A percentile compares a stretch with the other conserved stretches of the same genome.
These are phyloP conservation scores for Fusarium kyushuense DNA, from an alignment of 2,329 filamentous ascomycete genomes.

Conservation along the genomic window DNA sequence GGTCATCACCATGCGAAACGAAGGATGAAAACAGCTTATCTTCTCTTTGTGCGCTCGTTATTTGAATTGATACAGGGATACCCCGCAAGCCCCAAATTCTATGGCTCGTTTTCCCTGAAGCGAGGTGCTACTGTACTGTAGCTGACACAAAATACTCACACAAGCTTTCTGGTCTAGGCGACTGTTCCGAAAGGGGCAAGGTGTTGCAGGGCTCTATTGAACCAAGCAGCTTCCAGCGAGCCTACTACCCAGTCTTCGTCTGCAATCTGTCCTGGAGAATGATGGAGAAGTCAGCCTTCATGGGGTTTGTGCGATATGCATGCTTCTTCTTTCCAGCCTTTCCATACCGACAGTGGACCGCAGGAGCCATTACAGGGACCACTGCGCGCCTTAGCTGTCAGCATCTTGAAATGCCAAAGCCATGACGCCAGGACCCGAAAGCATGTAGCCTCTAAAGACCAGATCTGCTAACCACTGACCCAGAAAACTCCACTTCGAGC, in stretches of 20 bases:
- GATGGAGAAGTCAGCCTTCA: conserved; percentile 28
- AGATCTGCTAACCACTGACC: background rate
- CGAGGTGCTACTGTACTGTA: conserved; percentile 9
- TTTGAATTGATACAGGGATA: conserved; percentile 2
- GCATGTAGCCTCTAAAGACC: conserved; percentile 11
- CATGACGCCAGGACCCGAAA: conserved; percentile 19
- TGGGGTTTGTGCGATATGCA: conserved; percentile 23
- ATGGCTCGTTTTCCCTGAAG: conserved; percentile 5
- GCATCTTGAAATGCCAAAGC: conserved; percentile 17
- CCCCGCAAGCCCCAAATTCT: conserved; percentile 15
- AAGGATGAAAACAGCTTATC: conserved; percentile 24
- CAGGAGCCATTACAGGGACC: conserved; percentile 1
- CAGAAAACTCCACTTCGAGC: conserved; percentile 23
- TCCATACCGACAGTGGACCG: conserved; percentile 6
- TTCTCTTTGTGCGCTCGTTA: conserved; percentile 1
- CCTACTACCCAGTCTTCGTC: conserved; percentile 1
- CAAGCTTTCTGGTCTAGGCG: conserved; percentile 35
- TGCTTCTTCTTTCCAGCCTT: conserved; percentile 15
- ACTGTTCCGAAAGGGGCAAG: conserved; percentile 34
- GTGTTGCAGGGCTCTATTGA: conserved; percentile 13
- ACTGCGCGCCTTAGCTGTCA: background rate
- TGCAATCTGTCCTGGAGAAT: conserved; percentile 21
- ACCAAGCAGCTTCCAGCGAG: conserved; percentile 5
- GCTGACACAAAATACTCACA: conserved; percentile 9
- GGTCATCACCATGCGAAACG: conserved; percentile 10